phyloP scores from a whole-genome alignment of 345 rosid genomes.

The Lagerstroemia speciosa region DNA sequence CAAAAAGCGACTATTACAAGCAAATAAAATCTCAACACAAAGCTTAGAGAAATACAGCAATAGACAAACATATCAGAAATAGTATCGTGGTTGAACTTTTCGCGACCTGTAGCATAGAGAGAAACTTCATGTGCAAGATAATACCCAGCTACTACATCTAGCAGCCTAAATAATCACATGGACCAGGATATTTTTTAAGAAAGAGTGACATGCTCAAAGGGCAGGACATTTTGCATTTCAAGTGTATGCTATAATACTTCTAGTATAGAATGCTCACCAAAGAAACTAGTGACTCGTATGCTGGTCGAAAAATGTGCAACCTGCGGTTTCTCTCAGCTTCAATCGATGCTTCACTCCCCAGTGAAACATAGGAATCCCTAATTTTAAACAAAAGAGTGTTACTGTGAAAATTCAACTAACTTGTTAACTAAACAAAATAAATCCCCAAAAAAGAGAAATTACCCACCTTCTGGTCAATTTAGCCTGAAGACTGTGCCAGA shows the following conservation, averaged over 20 bases:
- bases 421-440: slow-evolving; percentile 2
- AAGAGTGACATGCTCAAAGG: background rate
- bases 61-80: background rate
- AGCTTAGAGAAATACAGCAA: no score
- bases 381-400: slow-evolving; percentile 13
- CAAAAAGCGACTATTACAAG: background rate
- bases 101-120: background rate
- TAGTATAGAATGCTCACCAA: slow-evolving; percentile 48
- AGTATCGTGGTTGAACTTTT: background rate
- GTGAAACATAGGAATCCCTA: slow-evolving; percentile 70
- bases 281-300: slow-evolving; percentile 80
- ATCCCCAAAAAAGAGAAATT: slow-evolving; percentile 2
- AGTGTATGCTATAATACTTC: background rate
- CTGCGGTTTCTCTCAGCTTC: slow-evolving; percentile 83
- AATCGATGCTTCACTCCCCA: slow-evolving; percentile 56
- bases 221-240: background rate
- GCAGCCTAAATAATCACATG: background rate
- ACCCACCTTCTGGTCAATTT: slow-evolving; percentile 68
- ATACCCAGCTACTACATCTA: background rate
- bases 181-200: background rate
- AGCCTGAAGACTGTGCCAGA: slow-evolving; percentile 98
- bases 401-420: slow-evolving; percentile 9
- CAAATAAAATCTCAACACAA: background rate
- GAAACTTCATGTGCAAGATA: background rate
- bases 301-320: slow-evolving; percentile 61